phyloP scores from a whole-genome alignment of 2,329 filamentous ascomycete genomes.

The Fusarium sambucinum region DNA sequence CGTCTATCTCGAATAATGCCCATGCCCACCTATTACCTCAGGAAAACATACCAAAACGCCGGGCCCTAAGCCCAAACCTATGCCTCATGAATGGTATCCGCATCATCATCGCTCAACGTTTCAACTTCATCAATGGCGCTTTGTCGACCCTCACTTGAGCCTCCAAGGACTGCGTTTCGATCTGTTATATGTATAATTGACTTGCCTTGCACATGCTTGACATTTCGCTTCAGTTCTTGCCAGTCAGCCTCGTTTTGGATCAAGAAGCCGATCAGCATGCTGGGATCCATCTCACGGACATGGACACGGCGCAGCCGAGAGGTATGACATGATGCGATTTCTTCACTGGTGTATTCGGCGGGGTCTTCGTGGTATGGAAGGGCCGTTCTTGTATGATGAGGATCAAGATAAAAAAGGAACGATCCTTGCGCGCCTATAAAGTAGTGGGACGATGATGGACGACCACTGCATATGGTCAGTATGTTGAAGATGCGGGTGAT shows the following conservation, averaged over 20 bases:
- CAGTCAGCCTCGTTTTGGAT: slow-evolving; percentile 87
- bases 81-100: slow-evolving; percentile 56
- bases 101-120: slow-evolving; percentile 80
- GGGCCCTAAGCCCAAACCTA: slow-evolving; percentile 31
- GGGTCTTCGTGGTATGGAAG: slow-evolving; percentile 71
- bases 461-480: slow-evolving; percentile 70
- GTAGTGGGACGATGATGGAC: slow-evolving; percentile 85
- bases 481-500: neutral
- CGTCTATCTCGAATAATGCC: slow-evolving; percentile 44
- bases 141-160: slow-evolving; percentile 69
- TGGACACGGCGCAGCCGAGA: slow-evolving; percentile 84
- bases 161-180: slow-evolving; percentile 69
- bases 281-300: slow-evolving; percentile 94
- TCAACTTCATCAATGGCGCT: slow-evolving; percentile 91
- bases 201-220: slow-evolving; percentile 83
- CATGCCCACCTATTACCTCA: slow-evolving; percentile 15
- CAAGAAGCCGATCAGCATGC: slow-evolving; percentile 95
- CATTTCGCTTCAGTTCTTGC: slow-evolving; percentile 81
- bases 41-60: slow-evolving; percentile 35
- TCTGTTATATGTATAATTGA: slow-evolving; percentile 87
- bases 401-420: slow-evolving; percentile 93
- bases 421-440: slow-evolving; percentile 74
- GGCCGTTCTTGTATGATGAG: slow-evolving; percentile 84
- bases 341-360: slow-evolving; percentile 73
- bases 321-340: slow-evolving; percentile 88